Conservation (phyloP, 495 filamentous ascomycete species). For the Elaphomyces granulatus region DNA sequence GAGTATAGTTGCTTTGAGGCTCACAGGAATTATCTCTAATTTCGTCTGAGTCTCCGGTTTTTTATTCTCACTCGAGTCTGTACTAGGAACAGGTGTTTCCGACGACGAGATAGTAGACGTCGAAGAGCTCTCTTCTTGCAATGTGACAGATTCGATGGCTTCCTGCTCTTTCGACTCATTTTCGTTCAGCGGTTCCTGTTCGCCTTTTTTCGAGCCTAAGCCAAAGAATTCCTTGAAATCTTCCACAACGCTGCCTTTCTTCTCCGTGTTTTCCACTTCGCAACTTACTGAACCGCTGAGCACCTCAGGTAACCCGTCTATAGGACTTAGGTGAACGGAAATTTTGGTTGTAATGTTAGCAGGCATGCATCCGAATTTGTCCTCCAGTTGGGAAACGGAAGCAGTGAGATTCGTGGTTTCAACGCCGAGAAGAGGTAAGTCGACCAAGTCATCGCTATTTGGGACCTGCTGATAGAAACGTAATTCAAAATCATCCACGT, state of each 20-base stretch:
- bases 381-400: constrained; percentile 57
- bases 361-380: constrained; percentile 58
- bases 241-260: constrained; percentile 71
- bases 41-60: constrained; percentile 45
- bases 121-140: constrained; percentile 36
- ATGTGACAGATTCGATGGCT: constrained; percentile 31
- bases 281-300: constrained; percentile 66
- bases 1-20: constrained; percentile 43
- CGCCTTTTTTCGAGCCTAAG: constrained; percentile 73
- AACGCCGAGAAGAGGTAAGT: constrained; percentile 38
- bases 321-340: constrained; percentile 50
- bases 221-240: constrained; percentile 92
- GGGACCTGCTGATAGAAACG: constrained; percentile 57
- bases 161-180: constrained; percentile 35
- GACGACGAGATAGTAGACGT: constrained; percentile 28
- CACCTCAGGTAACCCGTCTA: constrained; percentile 76
- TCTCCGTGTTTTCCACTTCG: constrained; percentile 52
- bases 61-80: constrained; percentile 27
- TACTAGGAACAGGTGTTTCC: constrained; percentile 32
- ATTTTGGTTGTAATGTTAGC: constrained; percentile 71
- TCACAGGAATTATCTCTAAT: constrained; percentile 54
- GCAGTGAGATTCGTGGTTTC: constrained; percentile 73
- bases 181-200: constrained; percentile 61
- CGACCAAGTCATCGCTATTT: constrained; percentile 26
- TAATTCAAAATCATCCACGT: constrained; percentile 71